phyloP scores from a whole-genome alignment of 2,329 filamentous ascomycete genomes.

The Teratosphaeria pseudoeucalypti region DNA sequence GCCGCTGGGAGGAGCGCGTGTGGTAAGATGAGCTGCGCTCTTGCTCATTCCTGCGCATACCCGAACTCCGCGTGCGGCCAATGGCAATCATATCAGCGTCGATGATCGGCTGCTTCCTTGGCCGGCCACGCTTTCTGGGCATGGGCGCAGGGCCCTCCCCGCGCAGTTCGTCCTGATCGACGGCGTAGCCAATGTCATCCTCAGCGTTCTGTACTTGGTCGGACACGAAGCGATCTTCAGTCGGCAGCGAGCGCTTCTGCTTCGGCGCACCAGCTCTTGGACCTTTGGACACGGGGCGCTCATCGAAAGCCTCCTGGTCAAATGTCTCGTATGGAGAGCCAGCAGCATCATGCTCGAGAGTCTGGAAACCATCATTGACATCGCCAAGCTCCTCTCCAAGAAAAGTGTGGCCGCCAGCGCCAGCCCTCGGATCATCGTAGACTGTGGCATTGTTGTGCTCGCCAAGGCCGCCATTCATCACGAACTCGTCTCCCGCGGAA shows the following conservation, averaged over 20 bases:
- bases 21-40: not conserved
- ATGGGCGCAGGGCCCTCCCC: not conserved
- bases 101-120: conserved; percentile 3
- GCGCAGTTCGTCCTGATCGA: not conserved
- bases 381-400: not conserved
- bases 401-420: not conserved
- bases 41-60: conserved; percentile 1
- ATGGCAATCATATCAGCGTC: not conserved
- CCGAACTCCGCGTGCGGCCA: not conserved
- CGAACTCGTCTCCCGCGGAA: not conserved
- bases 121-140: conserved; percentile 1
- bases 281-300: not conserved
- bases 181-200: not conserved
- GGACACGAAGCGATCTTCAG: not conserved
- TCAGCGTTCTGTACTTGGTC: not conserved
- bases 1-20: not conserved
- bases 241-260: not conserved
- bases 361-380: not conserved
- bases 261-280: not conserved
- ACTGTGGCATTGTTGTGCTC: not conserved
- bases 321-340: not conserved
- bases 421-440: not conserved
- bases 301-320: not conserved
- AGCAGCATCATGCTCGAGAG: not conserved
- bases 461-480: not conserved